Evolutionary conservation across 306 rosid genomes (phyloP).

Genomic region (Dryas drummondii): DNA sequence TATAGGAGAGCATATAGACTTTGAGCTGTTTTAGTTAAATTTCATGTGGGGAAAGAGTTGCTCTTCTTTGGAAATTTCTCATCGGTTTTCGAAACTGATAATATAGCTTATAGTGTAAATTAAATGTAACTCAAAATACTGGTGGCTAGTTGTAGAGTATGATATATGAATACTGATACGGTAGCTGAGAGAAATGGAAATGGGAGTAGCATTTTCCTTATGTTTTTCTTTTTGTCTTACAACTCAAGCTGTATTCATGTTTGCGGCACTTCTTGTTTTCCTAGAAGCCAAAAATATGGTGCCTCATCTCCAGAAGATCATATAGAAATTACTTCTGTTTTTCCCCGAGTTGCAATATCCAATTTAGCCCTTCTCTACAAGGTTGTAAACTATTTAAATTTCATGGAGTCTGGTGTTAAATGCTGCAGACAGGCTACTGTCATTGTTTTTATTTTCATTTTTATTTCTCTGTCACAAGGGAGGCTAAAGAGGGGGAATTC

Average conservation of each 20-base stretch:
- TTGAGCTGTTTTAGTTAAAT: slow-evolving; percentile 70
- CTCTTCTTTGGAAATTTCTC: slow-evolving; percentile 25
- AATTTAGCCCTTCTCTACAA: too few species aligned
- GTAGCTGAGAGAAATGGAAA: slow-evolving; percentile 45
- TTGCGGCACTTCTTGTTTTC: not conserved
- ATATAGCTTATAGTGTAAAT: slow-evolving; percentile 47
- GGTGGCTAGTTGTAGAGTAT: slow-evolving; percentile 49
- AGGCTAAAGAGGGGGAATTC: too few species aligned
- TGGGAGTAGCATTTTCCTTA: slow-evolving; percentile 17
- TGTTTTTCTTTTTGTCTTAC: slow-evolving; percentile 6
- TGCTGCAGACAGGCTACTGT: too few species aligned
- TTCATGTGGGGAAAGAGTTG: slow-evolving; percentile 12
- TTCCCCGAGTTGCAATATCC: not conserved
- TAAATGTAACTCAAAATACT: slow-evolving; percentile 42
- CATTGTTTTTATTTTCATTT: too few species aligned
- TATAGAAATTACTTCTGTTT: too few species aligned
- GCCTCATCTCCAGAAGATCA: too few species aligned
- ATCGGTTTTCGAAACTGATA: slow-evolving; percentile 37
- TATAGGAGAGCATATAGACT: slow-evolving; percentile 58
- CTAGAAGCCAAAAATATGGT: too few species aligned
- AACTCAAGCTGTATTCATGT: not conserved
- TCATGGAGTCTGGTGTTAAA: too few species aligned
- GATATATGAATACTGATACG: slow-evolving; percentile 57
- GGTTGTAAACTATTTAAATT: too few species aligned
- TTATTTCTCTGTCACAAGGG: too few species aligned